Conservation (phyloP, 23 red algal species). For the Gracilaria domingensis region DNA sequence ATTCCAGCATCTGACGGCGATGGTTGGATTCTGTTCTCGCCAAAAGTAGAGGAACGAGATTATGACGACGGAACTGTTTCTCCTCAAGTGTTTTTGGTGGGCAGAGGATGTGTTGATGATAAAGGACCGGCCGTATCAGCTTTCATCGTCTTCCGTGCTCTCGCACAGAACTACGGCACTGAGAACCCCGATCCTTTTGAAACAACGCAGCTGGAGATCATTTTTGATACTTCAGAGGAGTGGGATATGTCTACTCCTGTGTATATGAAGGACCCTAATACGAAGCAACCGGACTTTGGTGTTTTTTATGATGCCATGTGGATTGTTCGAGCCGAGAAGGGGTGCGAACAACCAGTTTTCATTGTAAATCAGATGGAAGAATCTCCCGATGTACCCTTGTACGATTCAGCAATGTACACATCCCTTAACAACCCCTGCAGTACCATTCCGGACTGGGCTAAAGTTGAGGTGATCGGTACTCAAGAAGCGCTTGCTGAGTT, state of each 20-base stretch:
- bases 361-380: constrained; percentile 4
- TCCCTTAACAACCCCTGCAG: constrained; percentile 34
- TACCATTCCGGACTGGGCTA: constrained; percentile 56
- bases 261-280: constrained; percentile 32
- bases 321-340: constrained; percentile 56
- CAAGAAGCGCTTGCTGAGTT: constrained; percentile 16
- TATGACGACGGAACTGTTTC: constrained; percentile 19
- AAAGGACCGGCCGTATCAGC: constrained; percentile 55
- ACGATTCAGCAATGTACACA: constrained; percentile 17
- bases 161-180: constrained; percentile 26
- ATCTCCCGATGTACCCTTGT: constrained; percentile 18
- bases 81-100: constrained; percentile 42
- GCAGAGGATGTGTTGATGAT: constrained; percentile 50
- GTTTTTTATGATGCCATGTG: constrained; percentile 58
- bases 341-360: constrained; percentile 47
- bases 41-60: neutral
- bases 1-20: constrained; percentile 33
- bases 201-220: constrained; percentile 48
- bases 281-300: constrained; percentile 35
- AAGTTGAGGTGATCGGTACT: constrained; percentile 27
- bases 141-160: constrained; percentile 38
- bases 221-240: constrained; percentile 59
- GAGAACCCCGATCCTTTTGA: constrained; percentile 13
- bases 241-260: constrained; percentile 52
- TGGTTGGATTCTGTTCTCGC: constrained; percentile 35